phyloP scores from a whole-genome alignment of 768 basidiomycete genomes.

The Pleurotus citrinopileatus region DNA sequence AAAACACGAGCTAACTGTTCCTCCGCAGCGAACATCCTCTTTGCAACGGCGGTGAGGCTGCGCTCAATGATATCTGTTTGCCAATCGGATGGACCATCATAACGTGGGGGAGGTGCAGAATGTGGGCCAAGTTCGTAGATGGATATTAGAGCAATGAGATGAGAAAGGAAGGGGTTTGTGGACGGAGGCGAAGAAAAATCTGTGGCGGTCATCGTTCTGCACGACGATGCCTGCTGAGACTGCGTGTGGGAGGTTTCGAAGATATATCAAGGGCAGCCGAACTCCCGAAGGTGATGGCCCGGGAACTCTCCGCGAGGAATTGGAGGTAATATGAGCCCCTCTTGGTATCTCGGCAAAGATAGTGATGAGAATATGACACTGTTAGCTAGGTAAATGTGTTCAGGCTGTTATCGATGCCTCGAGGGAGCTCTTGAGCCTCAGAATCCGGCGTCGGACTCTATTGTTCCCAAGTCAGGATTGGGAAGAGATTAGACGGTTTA shows the following conservation, averaged over 20 bases:
- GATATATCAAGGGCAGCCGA: slow-evolving; percentile 2
- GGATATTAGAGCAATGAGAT: slow-evolving; percentile 57
- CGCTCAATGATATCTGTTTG: slow-evolving; percentile 57
- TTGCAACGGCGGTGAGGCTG: slow-evolving; percentile 46
- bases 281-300: not conserved
- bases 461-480: too few species aligned
- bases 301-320: slow-evolving; percentile 1
- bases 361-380: too few species aligned
- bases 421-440: too few species aligned
- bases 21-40: slow-evolving; percentile 57
- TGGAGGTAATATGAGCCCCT: too few species aligned
- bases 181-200: not conserved
- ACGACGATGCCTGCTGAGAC: slow-evolving; percentile 2
- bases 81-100: slow-evolving; percentile 53
- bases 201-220: slow-evolving; percentile 2
- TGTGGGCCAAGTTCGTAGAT: slow-evolving; percentile 55
- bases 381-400: too few species aligned
- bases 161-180: slow-evolving; percentile 26
- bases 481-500: too few species aligned
- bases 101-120: slow-evolving; percentile 48
- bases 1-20: slow-evolving; percentile 38
- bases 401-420: too few species aligned
- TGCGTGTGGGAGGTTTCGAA: slow-evolving; percentile 3
- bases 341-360: too few species aligned
- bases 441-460: too few species aligned